Conservation (phyloP, 768 basidiomycete species). For the Agaricus blazei region DNA sequence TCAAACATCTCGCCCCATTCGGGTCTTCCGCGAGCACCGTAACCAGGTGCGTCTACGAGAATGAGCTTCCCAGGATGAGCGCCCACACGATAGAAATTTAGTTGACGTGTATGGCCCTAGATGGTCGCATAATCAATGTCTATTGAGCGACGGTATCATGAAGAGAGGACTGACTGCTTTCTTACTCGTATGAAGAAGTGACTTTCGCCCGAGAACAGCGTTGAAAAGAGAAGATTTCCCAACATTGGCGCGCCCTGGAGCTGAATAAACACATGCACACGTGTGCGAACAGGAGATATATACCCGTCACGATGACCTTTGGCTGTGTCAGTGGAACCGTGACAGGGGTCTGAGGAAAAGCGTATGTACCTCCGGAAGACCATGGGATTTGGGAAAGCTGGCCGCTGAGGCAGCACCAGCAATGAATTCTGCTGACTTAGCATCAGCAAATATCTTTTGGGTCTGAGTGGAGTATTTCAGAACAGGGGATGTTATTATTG, state of each 20-base stretch:
- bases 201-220: conserved; percentile 53
- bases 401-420: conserved; percentile 31
- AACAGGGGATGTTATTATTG: background rate
- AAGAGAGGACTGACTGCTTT: conserved; percentile 49
- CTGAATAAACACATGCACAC: background rate
- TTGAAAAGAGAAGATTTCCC: conserved; percentile 77
- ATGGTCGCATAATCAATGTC: background rate
- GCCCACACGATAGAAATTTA: conserved; percentile 74
- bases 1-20: conserved; percentile 76
- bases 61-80: conserved; percentile 51
- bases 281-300: background rate
- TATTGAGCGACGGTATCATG: background rate
- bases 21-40: conserved; percentile 65
- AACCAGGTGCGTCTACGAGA: conserved; percentile 79
- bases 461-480: conserved; percentile 11
- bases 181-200: conserved; percentile 59
- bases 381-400: conserved; percentile 34
- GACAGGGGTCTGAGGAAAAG: background rate
- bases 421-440: conserved; percentile 31
- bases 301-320: conserved; percentile 44
- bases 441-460: conserved; percentile 22
- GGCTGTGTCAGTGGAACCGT: background rate
- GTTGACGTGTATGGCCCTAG: conserved; percentile 65
- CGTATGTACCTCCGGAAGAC: conserved; percentile 36
- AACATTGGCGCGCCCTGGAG: conserved; percentile 69